Evolutionary conservation across 805 yeast genomes (phyloP), one percentile per base, ranked within the genome.

Genomic region (Candida adriatica): DNA sequence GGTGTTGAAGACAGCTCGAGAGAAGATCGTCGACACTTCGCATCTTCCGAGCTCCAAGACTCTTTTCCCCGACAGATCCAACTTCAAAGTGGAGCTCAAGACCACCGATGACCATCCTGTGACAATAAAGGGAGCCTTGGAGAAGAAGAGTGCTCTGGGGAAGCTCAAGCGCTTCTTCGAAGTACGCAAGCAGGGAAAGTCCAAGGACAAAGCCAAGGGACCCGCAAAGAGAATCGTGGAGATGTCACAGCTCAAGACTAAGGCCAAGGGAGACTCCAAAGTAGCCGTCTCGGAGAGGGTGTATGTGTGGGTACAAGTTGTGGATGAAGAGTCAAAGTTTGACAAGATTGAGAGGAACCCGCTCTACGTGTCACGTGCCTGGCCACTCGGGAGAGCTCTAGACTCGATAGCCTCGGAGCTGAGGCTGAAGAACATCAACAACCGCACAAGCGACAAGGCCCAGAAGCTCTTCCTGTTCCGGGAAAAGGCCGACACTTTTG

Each of bases 301-400:
- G 5, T 29, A 38, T 19, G 14, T 51, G 2, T 46, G 50, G 49
- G 42, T 43, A 1, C 53, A 49, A 21, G 48, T 49, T 1, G 26
- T 51, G 6, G 56, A 49, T 26, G 45, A 43, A 8, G 45, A 44
- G 27, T 38, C 42, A 22, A 39, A 39, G 15, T 38, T 40, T n/a
- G 51, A 48, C 16, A 40, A 38, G 27, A 35, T 32, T 4, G 35
- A 35, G 6, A 41, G 37, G 24, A 31, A 40, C 10, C 48, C 52
- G 2, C 18, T 49, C 5, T 51, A 25, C 24, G 30, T 51, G 3
- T 45, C 49, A 1, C 33, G 55, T 8, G 34, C 26, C 2, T 49
- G 55, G 55, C 53, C 56, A 8, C 4, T 51, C 7, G 56, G 56
- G 1, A 33, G 56, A 25, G 53, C 41, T 0, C 31, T 51, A 24